These are phyloP conservation scores for Calonectria leucothoes DNA, from an alignment of 2,329 filamentous ascomycete species.

Conservation along the genomic window DNA sequence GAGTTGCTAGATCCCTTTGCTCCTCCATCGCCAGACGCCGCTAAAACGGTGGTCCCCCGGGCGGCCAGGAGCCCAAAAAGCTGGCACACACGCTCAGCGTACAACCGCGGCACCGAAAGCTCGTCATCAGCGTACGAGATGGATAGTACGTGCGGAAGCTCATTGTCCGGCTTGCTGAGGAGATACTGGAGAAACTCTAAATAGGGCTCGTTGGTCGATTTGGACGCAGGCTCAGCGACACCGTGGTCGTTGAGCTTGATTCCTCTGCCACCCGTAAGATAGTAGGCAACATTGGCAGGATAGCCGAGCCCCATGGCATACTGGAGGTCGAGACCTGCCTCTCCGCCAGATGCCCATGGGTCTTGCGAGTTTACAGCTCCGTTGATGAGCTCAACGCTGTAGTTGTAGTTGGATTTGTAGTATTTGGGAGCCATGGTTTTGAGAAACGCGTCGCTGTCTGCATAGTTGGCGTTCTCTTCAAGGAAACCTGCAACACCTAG, in stretches of 20 bases:
- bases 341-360: conserved; percentile 50
- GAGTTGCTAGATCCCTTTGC: conserved; percentile 58
- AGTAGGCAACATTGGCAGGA: conserved; percentile 58
- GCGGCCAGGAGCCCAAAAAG: conserved; percentile 64
- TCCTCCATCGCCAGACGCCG: conserved; percentile 64
- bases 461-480: conserved; percentile 58
- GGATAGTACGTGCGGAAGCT: conserved; percentile 66
- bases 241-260: conserved; percentile 54
- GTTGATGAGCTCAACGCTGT: conserved; percentile 54
- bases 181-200: conserved; percentile 65
- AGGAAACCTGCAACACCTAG: conserved; percentile 63
- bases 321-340: conserved; percentile 62
- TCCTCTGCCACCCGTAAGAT: conserved; percentile 58
- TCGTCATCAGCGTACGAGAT: conserved; percentile 71
- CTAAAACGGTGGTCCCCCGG: conserved; percentile 63
- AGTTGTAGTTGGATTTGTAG: conserved; percentile 49
- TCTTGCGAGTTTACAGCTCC: conserved; percentile 58
- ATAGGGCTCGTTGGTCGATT: conserved; percentile 66
- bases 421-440: conserved; percentile 48
- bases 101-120: conserved; percentile 62
- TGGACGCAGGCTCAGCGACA: conserved; percentile 42
- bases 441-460: conserved; percentile 55
- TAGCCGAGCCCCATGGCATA: conserved; percentile 59
- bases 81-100: conserved; percentile 64
- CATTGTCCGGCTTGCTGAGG: conserved; percentile 54